Evolutionary conservation across 352 stramenopile species (phyloP).

Genomic region (Vaucheria bursata): DNA sequence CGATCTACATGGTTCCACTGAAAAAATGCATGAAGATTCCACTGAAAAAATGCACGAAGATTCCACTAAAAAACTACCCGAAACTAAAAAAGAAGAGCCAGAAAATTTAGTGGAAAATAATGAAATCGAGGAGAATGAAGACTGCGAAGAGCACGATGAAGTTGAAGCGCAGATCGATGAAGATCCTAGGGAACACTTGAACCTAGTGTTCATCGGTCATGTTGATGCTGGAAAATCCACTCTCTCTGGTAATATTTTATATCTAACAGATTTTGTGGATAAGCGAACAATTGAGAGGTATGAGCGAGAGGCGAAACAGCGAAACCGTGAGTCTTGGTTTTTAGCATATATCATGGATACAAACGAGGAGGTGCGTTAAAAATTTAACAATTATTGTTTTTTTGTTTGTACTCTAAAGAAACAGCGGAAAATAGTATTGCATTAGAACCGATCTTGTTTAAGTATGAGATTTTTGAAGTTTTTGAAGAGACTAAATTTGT

Average conservation of each 20-base stretch:
- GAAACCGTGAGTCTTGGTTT: slow-evolving; percentile 87
- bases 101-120: no score
- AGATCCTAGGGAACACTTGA: slow-evolving; percentile 77
- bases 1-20: no score
- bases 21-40: no score
- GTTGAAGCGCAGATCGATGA: slow-evolving; percentile 16
- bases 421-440: no score
- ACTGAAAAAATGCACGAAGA: no score
- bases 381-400: not conserved
- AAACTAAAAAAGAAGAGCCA: no score
- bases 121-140: no score
- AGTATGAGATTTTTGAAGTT: no score
- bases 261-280: slow-evolving; percentile 96
- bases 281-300: slow-evolving; percentile 98
- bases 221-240: slow-evolving; percentile 97
- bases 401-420: no score
- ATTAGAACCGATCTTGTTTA: no score
- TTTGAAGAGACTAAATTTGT: no score
- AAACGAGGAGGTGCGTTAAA: slow-evolving; percentile 89
- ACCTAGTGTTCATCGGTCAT: slow-evolving; percentile 98
- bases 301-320: slow-evolving; percentile 91
- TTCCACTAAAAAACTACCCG: no score
- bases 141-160: slow-evolving; percentile 17
- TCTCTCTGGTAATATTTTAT: slow-evolving; percentile 93
- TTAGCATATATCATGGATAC: slow-evolving; percentile 99